Percentiles rank a stretch among this genome's conserved stretches.
Evolutionary conservation across 495 filamentous ascomycete genomes (phyloP).

Genomic region (Xeromyces bisporus): DNA sequence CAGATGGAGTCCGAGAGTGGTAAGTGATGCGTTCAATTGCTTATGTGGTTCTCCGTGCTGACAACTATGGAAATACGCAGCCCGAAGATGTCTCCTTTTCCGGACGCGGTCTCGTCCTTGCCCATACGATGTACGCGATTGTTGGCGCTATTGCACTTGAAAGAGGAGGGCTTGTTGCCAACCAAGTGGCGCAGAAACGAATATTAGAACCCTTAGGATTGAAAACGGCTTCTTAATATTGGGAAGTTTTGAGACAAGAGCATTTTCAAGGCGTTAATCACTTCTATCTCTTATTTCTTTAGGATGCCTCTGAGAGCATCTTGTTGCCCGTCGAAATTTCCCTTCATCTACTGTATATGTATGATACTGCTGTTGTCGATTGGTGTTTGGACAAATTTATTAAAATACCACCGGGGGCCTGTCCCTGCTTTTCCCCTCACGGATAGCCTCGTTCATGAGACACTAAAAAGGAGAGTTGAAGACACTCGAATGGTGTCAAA

Average conservation of each 20-base stretch:
- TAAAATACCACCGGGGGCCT: constrained; percentile 6
- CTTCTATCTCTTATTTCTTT: constrained; percentile 7
- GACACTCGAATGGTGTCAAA: constrained; percentile 1
- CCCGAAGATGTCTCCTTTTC: constrained; percentile 51
- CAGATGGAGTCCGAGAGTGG: constrained; percentile 74
- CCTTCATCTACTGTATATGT: constrained; percentile 8
- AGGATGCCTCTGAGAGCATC: no score
- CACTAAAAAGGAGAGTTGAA: background rate
- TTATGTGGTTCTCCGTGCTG: constrained; percentile 1
- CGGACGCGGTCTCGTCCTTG: constrained; percentile 52
- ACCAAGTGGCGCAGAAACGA: constrained; percentile 54
- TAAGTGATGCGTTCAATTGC: constrained; percentile 22
- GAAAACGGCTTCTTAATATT: constrained; percentile 14
- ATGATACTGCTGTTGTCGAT: no score
- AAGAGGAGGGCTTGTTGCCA: constrained; percentile 64
- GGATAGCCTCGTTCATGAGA: constrained; percentile 2
- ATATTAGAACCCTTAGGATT: constrained; percentile 44
- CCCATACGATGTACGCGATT: constrained; percentile 67
- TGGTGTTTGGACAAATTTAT: constrained; percentile 4
- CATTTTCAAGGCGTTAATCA: constrained; percentile 27
- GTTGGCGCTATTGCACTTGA: constrained; percentile 76
- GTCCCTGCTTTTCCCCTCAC: constrained; percentile 2
- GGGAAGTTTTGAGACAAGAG: constrained; percentile 11
- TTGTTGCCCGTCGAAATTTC: constrained; percentile 7
- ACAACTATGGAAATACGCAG: constrained; percentile 26